Evolutionary conservation across 2,329 filamentous ascomycete species (phyloP), one percentile per base, ranked within the genome.

Genomic region (Penicillium sp.): DNA sequence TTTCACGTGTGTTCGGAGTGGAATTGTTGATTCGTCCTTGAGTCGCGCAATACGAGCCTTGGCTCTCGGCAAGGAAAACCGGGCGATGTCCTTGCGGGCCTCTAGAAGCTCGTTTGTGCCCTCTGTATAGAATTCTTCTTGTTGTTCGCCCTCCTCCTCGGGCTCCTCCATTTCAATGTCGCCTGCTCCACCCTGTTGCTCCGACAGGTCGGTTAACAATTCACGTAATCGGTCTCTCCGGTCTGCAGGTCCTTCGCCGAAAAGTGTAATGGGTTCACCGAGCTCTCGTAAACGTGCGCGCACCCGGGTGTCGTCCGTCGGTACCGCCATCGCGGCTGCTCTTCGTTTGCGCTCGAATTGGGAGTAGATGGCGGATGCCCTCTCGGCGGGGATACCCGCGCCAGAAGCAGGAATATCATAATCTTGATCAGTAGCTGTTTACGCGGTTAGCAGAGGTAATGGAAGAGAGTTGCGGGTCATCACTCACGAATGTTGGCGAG

Each of bases 121-220:
- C 66, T 90, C 85, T 0, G 93, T 96, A 73, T 97, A 99, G 75
- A 97, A 99, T 67, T 99, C 95, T 70, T 98, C 92, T 63, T 96
- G 90, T 65, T 88, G 86, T 53, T 93, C 91, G 3, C 82, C 88
- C 49, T 87, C 86, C 4, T 85, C 82, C 19, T 74, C 77, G 8
- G 69, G 70, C 68, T 82, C 82, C 42, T 74, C 72, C 78, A 87
- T 88, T 45, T 79, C 77, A 21, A 80, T 70, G 71, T 83, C 80
- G 25, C 74, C 67, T 23, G 63, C 78, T 2, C 61, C 86, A 79
- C 39, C 80, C 49, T 79, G 79, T 62, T 85, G 83, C 71, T 93
- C 89, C 1, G 86, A 84, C 62, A 92, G 85, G 51, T 88, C 86
- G 2, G 88, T 88, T 63, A 99, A 80, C 27, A 97, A 79, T 67